Evolutionary conservation across 768 basidiomycete genomes (phyloP), one percentile per base, ranked within the genome.

Genomic region (Boletales sp.): DNA sequence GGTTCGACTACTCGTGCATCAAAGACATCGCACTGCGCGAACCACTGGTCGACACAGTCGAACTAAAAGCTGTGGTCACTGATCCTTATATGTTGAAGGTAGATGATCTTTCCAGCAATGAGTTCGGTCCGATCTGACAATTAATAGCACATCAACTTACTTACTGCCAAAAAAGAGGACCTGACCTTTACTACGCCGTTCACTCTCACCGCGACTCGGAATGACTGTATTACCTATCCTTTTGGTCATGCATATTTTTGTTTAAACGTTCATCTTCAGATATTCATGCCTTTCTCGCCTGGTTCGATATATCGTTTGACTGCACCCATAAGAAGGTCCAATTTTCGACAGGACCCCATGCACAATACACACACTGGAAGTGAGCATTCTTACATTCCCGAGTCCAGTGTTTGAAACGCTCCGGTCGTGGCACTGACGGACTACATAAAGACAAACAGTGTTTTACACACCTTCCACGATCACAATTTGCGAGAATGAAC

Each of bases 1-100:
- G 97, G 21, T 98, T 99, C 71, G 94, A 99, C 71, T 99, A 91
- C 72, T 97, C 94, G 36, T 97, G 97, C 69, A 98, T 99, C 78
- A 97, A 98, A 72, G 93, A 97, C 67, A 97, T 99, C 58, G 97
- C 97, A 2, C 74, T 99, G 48, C 81, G 90, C 29, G 97, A 99
- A 67, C 97, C 97, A 39, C 77, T 99, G 40, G 97, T 99, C 30
- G 97, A 99, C 71, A 97, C 94, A n/a, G 97, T 99, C 51, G 97
- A 99, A 57, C 74, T 98, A 58, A 95, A 94, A 71, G 75, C 93
- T 2, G 94, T 98, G 49, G 94, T 93, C 37, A 94, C 94, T 3
- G 85, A 94, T 68, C 95, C 97, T 36, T 95, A 79, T 63, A 71
- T 83, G 68, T 78, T 99, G 71, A 95, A 94, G 76, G 92, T 87